Evolutionary conservation across 2,329 filamentous ascomycete genomes (phyloP).

Genomic region (Fusarium sp.): DNA sequence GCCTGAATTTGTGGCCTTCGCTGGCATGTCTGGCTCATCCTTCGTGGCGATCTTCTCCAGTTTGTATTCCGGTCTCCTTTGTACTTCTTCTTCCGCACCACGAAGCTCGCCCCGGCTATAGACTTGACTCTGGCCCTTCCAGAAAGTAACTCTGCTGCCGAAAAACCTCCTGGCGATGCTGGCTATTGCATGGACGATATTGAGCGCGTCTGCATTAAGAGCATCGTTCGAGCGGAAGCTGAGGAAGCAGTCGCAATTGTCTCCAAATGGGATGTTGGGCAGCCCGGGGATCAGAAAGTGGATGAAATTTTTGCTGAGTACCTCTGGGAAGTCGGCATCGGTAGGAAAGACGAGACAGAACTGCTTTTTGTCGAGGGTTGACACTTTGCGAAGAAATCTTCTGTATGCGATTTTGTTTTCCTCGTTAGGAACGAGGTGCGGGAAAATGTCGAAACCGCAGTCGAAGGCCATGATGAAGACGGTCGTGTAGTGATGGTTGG

Average conservation of each 20-base stretch:
- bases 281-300: background rate
- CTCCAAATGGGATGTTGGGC: conserved; percentile 1
- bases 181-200: background rate
- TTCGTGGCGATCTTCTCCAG: background rate
- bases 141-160: background rate
- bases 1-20: background rate
- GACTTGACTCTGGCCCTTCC: conserved; percentile 1
- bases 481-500: too few species aligned
- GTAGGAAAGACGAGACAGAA: background rate
- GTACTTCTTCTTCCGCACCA: background rate
- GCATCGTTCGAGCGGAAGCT: conserved; percentile 7
- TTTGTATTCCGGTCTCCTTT: background rate
- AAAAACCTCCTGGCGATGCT: conserved; percentile 4
- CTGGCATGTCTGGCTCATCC: background rate
- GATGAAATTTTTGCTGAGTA: background rate
- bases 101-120: background rate
- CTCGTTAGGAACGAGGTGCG: background rate
- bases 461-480: background rate
- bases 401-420: conserved; percentile 5
- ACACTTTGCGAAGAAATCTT: background rate
- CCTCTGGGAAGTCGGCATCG: background rate
- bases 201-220: background rate
- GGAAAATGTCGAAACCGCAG: conserved; percentile 25
- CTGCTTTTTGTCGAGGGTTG: background rate
- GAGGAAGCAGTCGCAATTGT: conserved; percentile 11